Base-by-base conservation (phyloP, 768 basidiomycete species). In the Pleurotus platypus region DNA sequence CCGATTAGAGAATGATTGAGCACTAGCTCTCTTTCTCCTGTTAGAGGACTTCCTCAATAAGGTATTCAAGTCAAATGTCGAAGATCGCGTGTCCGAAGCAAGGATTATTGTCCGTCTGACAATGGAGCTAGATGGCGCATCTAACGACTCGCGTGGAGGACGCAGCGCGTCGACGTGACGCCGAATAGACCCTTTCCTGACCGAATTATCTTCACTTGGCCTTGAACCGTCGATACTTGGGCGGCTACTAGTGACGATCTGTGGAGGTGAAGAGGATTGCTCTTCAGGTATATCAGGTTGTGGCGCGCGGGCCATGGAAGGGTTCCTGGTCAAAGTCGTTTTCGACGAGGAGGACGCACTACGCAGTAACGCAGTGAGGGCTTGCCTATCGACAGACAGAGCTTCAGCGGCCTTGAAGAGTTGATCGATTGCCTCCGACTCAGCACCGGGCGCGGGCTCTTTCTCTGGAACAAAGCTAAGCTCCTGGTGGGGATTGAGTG, bases 51-150 rank as follows among this genome's bases (percentile, higher is more conserved):
- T 89, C 60, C 80, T 79, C 65, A 78, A 75, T 58, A 81, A 66
- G 20, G 77, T 75, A 64, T 73, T 78, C 60, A 85, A 63, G 60
- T 92, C 86, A 38, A 80, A 70, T 46, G 80, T 77, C 18, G 87
- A 79, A 39, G 77, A 72, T 61, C 76, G 78, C 48, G 80, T 72
- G 62, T 91, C 89, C 56, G 86, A 86, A 48, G 90, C 86, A 64
- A 86, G 83, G 63, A 92, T 87, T 62, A 93, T 80, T 1, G 92
- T 94, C 64, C 92, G 78, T 65, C 92, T 82, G 51, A 93, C 79
- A 58, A 93, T 72, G 20, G 83, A 69, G 61, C 74, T 84, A 37
- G 58, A 58, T 47, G 68, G 72, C 46, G 73, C 76, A 39, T 59
- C 58, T 39, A 72, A 69, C 1, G 69, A 69, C 56, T 78, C 77